phyloP scores from a whole-genome alignment of 164 flowering plant species.

The Vitis rotundifolia region DNA sequence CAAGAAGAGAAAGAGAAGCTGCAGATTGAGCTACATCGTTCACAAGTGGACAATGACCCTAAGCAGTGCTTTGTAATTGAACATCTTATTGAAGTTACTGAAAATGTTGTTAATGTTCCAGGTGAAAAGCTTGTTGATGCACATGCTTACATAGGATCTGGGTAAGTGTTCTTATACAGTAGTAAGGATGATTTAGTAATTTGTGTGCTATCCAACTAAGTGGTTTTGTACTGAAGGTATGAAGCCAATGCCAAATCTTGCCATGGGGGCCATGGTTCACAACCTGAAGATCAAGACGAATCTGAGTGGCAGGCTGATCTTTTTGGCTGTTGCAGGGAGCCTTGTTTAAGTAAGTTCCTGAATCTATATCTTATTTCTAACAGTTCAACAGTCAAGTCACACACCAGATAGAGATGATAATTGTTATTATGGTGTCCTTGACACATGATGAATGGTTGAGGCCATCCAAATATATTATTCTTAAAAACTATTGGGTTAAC shows the following conservation, averaged over 20 bases:
- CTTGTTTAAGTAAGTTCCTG: constrained; percentile 37
- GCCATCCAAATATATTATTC: not conserved
- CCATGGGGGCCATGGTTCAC: not conserved
- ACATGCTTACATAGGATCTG: constrained; percentile 12
- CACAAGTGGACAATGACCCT: constrained; percentile 27
- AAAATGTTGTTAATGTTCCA: constrained; percentile 32
- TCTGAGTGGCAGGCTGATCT: constrained; percentile 46
- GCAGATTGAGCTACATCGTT: constrained; percentile 34
- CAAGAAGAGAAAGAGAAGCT: constrained; percentile 47
- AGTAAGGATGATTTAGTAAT: not conserved
- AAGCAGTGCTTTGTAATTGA: constrained; percentile 39
- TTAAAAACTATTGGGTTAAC: no score
- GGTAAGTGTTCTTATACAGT: constrained; percentile 12
- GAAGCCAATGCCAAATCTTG: constrained; percentile 13
- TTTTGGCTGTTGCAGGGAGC: constrained; percentile 47
- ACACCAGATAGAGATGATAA: not conserved
- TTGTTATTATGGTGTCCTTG: not conserved
- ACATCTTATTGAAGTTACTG: constrained; percentile 42
- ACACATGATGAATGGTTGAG: not conserved
- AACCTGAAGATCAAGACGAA: constrained; percentile 12
- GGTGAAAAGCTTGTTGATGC: constrained; percentile 19
- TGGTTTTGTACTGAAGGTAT: constrained; percentile 23
- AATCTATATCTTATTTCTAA: not conserved
- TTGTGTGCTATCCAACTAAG: not conserved
- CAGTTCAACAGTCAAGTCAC: not conserved